Evolutionary conservation across 2,329 filamentous ascomycete genomes (phyloP), one percentile per base, ranked within the genome.

Genomic region (Eutypella sp.): DNA sequence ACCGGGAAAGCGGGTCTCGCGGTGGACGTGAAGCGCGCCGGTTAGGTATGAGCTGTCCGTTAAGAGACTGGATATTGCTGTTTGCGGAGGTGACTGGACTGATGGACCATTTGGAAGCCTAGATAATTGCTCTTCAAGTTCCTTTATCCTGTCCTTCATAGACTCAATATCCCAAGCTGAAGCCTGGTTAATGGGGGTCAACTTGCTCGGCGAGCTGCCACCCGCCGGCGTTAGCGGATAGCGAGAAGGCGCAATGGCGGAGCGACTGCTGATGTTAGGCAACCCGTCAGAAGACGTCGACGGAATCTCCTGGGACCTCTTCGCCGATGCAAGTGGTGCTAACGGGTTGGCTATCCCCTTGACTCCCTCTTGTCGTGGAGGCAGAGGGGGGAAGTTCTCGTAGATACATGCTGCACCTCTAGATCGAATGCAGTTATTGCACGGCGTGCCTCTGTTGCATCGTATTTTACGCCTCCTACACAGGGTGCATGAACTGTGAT

Each of bases 401-500:
- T 56, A 84, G 2, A 74, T 67, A 54, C 81, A 84, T 34, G 66
- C 65, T 2, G 69, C 65, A 25, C 70, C 75, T 47, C 71, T 73
- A 6, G 78, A 75, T 50, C 74, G 74, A 13, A 74, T 44, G 54
- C 81, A 84, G 50, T 81, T 80, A 49, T 67, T 73, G 54, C 81
- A 84, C 1, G 81, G 81, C 9, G 59, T 62, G 47, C 73, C 73
- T 39, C 76, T 72, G 56, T 84, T 75, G 56, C 81, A 84, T 43
- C 73, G 69, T 47, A 83, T 75, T 58, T 84, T 85, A 25, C 79
- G 75, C 45, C 66, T 73, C 40, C 79, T 69, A 54, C 81, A 84
- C 29, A 73, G 54, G 39, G 58, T 50, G 49, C 73, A 76, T 9
- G 72, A 72, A 15, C 72, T 75, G 20, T 45, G 42, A n/a, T n/a